Evolutionary conservation across 805 yeast genomes (phyloP).

Genomic region (Candida rishiriensis): DNA sequence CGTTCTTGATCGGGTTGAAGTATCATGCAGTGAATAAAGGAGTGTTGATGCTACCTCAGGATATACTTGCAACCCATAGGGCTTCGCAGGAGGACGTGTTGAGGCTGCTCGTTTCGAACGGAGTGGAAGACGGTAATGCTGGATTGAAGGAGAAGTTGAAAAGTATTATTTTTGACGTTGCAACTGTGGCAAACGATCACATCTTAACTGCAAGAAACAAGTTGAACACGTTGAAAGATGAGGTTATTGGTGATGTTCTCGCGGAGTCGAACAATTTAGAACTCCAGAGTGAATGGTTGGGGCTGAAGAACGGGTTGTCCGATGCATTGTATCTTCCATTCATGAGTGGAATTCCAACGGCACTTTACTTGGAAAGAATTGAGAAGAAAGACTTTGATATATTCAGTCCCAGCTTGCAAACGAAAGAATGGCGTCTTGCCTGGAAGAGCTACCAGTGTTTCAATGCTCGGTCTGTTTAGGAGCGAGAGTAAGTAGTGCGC

Average conservation of each 20-base stretch:
- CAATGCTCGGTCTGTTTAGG: slow-evolving; percentile 15
- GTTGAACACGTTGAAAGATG: slow-evolving; percentile 34
- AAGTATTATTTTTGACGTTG: slow-evolving; percentile 63
- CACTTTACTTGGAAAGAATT: slow-evolving; percentile 54
- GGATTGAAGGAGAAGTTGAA: slow-evolving; percentile 34
- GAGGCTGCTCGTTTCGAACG: slow-evolving; percentile 34
- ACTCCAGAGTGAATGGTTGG: slow-evolving; percentile 14
- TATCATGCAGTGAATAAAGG: slow-evolving; percentile 51
- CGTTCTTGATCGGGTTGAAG: slow-evolving; percentile 54
- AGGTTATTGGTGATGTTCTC: slow-evolving; percentile 34
- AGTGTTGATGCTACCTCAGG: slow-evolving; percentile 59
- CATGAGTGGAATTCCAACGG: slow-evolving; percentile 62
- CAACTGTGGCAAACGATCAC: slow-evolving; percentile 78
- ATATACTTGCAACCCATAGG: slow-evolving; percentile 46
- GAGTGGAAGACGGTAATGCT: slow-evolving; percentile 19
- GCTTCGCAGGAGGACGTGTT: slow-evolving; percentile 64
- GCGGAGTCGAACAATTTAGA: slow-evolving; percentile 11
- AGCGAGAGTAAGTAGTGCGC: too few species aligned
- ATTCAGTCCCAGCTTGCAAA: slow-evolving; percentile 37
- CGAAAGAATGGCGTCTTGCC: slow-evolving; percentile 62
- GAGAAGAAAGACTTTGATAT: slow-evolving; percentile 66
- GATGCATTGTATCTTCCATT: slow-evolving; percentile 66
- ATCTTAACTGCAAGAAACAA: slow-evolving; percentile 62
- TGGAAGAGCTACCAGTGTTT: slow-evolving; percentile 53
- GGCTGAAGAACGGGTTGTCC: slow-evolving; percentile 47